Base-by-base conservation (phyloP, 495 filamentous ascomycete species). In the Hypoxylon lenormandii region DNA sequence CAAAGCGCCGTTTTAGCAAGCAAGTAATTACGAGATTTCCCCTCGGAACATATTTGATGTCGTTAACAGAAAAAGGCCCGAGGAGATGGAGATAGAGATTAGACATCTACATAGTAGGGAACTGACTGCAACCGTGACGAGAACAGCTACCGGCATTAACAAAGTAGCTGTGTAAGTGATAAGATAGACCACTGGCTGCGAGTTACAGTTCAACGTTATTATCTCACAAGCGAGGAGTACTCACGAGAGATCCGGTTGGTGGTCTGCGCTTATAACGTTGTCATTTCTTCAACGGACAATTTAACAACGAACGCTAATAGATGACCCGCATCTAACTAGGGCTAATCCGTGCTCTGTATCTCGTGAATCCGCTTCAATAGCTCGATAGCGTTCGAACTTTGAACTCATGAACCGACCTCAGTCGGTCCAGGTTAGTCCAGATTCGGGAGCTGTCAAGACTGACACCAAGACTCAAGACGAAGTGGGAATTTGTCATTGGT, bases 21-120 rank as follows among this genome's bases (percentile, higher is more conserved):
- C 4, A 56, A 61, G 36, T 22, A n/a, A n/a, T 51, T 57, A 19
- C 43, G 60, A 64, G 15, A 12, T 58, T 37, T 26, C 23, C 36
- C 60, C 23, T 43, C 47, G 10, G 28, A 38, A 5, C 21, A 63
- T 52, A 8, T 57, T 45, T 3, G 45, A 58, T 45, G 26, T 59
- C 59, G 37, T 47, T 33, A 43, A 59, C 30, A 69, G 36, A 50
- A 69, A 64, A 69, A 69, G 38, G 42, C 7, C 66, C 66, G 66
- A 58, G 4, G 40, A 18, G 30, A 48, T 30, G 8, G 30, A 40
- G 16, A 38, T 48, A 18, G 45, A 42, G 15, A 45, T 30, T 1
- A 16, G 33, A 54, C 7, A 18, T 54, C 18, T 54, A n/a, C n/a
- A n/a, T n/a, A n/a, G n/a, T n/a, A n/a, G 21, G 57, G 13, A 48